Percentiles rank a stretch among this genome's conserved stretches.
Evolutionary conservation across 306 rosid genomes (phyloP).

Genomic region (Lotus japonicus): DNA sequence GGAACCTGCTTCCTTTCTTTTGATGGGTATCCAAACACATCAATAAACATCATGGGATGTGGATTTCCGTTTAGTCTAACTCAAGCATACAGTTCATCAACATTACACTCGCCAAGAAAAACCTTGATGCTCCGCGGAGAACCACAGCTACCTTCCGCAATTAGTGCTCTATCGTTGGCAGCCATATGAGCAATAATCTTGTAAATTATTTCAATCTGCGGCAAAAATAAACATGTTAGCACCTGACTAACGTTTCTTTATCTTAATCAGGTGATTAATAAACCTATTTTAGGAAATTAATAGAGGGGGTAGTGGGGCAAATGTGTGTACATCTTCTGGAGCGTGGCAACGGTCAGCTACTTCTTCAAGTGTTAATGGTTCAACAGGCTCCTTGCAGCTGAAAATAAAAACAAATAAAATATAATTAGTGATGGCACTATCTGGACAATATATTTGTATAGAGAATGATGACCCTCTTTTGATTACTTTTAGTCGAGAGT

Average conservation of each 20-base stretch:
- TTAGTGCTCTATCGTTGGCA: slow-evolving; percentile 80
- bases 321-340: slow-evolving; percentile 53
- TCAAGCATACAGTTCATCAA: slow-evolving; percentile 54
- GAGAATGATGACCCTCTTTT: neutral
- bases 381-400: slow-evolving; percentile 46
- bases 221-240: neutral
- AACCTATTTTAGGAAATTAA: neutral
- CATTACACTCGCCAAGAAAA: slow-evolving; percentile 69
- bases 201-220: slow-evolving; percentile 79
- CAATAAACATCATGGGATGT: neutral
- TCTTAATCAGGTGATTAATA: neutral
- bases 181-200: slow-evolving; percentile 86
- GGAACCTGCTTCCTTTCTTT: slow-evolving; percentile 19
- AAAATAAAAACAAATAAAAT: slow-evolving; percentile 5
- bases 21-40: slow-evolving; percentile 20
- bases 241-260: neutral
- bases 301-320: neutral
- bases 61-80: slow-evolving; percentile 6
- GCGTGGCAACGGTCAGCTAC: slow-evolving; percentile 46
- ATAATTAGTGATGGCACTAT: neutral
- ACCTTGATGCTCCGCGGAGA: slow-evolving; percentile 80
- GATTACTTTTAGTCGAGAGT: no score
- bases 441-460: neutral
- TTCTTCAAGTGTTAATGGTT: slow-evolving; percentile 36
- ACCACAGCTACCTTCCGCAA: slow-evolving; percentile 86